Conservation (phyloP, 345 rosid genomes). For the Raphanus sativus region DNA sequence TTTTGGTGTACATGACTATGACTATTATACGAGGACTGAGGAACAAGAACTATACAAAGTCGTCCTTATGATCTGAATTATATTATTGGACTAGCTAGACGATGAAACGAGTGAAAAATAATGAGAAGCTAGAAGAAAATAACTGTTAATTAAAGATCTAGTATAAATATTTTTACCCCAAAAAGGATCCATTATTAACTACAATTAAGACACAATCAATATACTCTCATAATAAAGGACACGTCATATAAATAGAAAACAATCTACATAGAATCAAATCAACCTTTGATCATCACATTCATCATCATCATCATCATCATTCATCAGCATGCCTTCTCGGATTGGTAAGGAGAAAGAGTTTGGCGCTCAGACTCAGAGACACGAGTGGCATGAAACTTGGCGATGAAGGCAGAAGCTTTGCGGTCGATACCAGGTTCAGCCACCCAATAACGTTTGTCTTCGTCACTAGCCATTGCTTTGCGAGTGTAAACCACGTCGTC, state of each 20-base stretch:
- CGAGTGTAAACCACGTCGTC: slow-evolving; percentile 34
- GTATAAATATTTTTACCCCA: background rate
- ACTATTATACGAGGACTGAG: background rate
- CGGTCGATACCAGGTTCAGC: slow-evolving; percentile 55
- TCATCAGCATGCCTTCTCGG: slow-evolving; percentile 28
- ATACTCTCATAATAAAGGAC: slow-evolving; percentile 1
- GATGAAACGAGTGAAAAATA: background rate
- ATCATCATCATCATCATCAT: background rate
- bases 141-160: background rate
- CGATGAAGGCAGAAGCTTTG: slow-evolving; percentile 52
- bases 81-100: background rate
- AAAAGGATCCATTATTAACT: slow-evolving; percentile 12
- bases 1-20: background rate
- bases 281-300: slow-evolving; percentile 7
- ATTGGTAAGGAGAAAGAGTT: slow-evolving; percentile 35
- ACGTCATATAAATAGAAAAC: background rate
- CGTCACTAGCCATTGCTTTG: slow-evolving; percentile 54
- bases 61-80: background rate
- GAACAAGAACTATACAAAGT: background rate
- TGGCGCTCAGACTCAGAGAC: slow-evolving; percentile 40
- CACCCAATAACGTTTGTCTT: slow-evolving; percentile 45
- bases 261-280: slow-evolving; percentile 28
- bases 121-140: background rate
- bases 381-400: slow-evolving; percentile 49
- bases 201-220: slow-evolving; percentile 28